phyloP scores from a whole-genome alignment of 768 basidiomycete genomes.

The Leccinum fibrillosum region DNA sequence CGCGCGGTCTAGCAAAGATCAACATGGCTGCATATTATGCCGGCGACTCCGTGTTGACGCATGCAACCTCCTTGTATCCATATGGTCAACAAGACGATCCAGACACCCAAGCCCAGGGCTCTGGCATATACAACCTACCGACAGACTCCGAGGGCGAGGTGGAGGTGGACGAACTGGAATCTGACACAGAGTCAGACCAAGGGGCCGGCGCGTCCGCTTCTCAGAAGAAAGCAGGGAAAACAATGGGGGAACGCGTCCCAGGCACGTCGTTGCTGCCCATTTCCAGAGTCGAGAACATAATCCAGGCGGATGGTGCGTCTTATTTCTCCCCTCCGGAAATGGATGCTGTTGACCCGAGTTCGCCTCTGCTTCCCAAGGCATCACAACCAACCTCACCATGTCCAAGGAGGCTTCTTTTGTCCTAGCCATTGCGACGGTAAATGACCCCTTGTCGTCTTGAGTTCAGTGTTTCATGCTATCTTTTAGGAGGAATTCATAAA shows the following conservation, averaged over 20 bases:
- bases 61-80: constrained; percentile 32
- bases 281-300: constrained; percentile 67
- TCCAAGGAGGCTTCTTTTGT: constrained; percentile 76
- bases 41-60: constrained; percentile 27
- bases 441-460: constrained; percentile 13
- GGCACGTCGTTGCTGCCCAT: constrained; percentile 70
- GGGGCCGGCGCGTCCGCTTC: constrained; percentile 22
- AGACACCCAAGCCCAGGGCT: constrained; percentile 21
- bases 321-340: constrained; percentile 5
- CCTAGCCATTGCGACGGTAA: constrained; percentile 72
- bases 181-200: constrained; percentile 31
- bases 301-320: constrained; percentile 70
- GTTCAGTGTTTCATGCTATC: constrained; percentile 13
- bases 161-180: constrained; percentile 34
- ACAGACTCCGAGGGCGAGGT: constrained; percentile 34
- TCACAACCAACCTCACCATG: constrained; percentile 59
- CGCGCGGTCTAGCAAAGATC: constrained; percentile 5
- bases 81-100: constrained; percentile 27
- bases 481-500: constrained; percentile 83
- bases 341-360: constrained; percentile 15
- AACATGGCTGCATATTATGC: constrained; percentile 33
- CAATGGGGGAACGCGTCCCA: constrained; percentile 44
- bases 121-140: constrained; percentile 31
- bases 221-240: constrained; percentile 29
- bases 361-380: constrained; percentile 37